Conservation (phyloP, 345 rosid species). For the Hevea brasiliensis region DNA sequence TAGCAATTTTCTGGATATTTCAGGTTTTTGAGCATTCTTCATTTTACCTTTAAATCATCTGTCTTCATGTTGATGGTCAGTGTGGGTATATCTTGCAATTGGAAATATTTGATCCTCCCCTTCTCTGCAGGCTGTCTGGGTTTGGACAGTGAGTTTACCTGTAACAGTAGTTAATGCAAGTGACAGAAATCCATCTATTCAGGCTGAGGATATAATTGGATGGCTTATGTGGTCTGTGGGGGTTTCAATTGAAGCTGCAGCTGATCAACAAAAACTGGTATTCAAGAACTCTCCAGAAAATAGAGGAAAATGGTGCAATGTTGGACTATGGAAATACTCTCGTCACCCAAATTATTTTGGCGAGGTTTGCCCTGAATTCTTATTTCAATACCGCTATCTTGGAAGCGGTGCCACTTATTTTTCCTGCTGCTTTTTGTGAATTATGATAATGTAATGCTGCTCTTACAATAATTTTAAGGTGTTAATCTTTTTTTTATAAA, state of each 20-base stretch:
- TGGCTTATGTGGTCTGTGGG: slow-evolving; percentile 86
- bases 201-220: slow-evolving; percentile 69
- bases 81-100: slow-evolving; percentile 4
- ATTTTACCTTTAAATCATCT: slow-evolving; percentile 6
- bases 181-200: slow-evolving; percentile 57
- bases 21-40: slow-evolving; percentile 50
- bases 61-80: neutral
- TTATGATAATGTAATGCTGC: neutral
- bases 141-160: slow-evolving; percentile 91
- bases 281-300: slow-evolving; percentile 80
- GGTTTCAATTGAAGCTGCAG: slow-evolving; percentile 56
- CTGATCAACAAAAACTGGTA: slow-evolving; percentile 83
- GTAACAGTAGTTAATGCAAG: slow-evolving; percentile 86
- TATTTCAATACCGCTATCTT: neutral
- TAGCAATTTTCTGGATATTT: slow-evolving; percentile 76
- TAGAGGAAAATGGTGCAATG: slow-evolving; percentile 80
- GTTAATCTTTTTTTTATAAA: neutral
- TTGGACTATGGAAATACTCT: slow-evolving; percentile 79
- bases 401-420: neutral
- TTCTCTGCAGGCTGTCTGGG: slow-evolving; percentile 79
- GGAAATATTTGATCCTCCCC: neutral
- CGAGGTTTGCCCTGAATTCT: slow-evolving; percentile 55
- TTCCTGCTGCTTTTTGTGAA: neutral
- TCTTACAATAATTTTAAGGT: neutral
- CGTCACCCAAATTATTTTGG: slow-evolving; percentile 97